Evolutionary conservation across 768 basidiomycete genomes (phyloP).

Genomic region (Panaeolus papilionaceus): DNA sequence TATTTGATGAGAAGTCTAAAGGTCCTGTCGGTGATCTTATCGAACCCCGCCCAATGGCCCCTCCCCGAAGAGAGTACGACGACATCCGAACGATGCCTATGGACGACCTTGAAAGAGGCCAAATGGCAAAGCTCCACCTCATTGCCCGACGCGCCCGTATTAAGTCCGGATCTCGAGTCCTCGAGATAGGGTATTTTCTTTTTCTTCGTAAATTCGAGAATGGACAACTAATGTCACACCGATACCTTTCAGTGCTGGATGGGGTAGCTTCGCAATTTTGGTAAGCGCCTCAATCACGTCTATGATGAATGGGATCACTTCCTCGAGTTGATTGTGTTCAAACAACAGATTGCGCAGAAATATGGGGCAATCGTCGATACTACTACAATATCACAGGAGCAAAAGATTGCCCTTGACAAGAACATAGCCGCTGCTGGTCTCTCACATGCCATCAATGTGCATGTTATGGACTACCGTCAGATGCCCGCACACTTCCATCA

Average conservation of each 20-base stretch:
- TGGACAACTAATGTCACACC: no score
- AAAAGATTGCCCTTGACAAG: constrained; percentile 19
- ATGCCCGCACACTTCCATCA: constrained; percentile 21
- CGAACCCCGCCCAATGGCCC: constrained; percentile 18
- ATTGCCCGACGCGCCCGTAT: constrained; percentile 20
- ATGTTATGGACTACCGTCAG: constrained; percentile 23
- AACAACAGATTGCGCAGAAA: constrained; percentile 15
- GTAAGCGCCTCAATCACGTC: neutral
- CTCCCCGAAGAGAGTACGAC: constrained; percentile 13
- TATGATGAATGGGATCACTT: no score
- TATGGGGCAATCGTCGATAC: constrained; percentile 23
- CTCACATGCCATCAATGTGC: constrained; percentile 22
- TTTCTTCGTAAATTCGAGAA: neutral
- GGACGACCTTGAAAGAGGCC: constrained; percentile 23
- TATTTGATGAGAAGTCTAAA: constrained; percentile 19
- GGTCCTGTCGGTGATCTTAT: constrained; percentile 21
- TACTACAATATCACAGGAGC: constrained; percentile 20
- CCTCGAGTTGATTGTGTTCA: no score
- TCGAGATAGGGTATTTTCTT: constrained; percentile 21
- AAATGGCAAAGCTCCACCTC: constrained; percentile 22
- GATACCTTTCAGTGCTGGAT: constrained; percentile 1
- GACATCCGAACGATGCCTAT: constrained; percentile 13
- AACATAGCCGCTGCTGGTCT: constrained; percentile 20
- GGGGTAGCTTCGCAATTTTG: constrained; percentile 24
- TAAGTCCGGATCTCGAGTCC: constrained; percentile 18